These are phyloP conservation scores for Ceratocystis cacaofunesta DNA, from an alignment of 2,329 filamentous ascomycete species.

Conservation along the genomic window DNA sequence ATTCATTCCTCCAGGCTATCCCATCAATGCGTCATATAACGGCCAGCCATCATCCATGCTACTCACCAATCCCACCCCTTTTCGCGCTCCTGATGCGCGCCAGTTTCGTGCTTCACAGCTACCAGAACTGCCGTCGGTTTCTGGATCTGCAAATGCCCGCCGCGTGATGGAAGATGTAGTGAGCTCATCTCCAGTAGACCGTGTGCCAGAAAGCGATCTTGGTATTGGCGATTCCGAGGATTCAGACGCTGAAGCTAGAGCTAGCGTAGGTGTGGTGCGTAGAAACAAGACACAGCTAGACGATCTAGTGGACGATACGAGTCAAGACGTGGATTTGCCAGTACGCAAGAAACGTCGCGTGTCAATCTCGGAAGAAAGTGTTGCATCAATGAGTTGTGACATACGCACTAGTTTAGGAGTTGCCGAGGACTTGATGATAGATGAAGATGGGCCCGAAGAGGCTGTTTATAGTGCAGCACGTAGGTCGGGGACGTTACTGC, in stretches of 20 bases:
- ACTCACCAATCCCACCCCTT: background rate
- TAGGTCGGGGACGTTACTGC: background rate
- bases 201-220: conserved; percentile 19
- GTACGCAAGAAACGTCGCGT: conserved; percentile 7
- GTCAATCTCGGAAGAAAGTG: conserved; percentile 1
- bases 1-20: background rate
- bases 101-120: background rate
- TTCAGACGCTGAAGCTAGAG: conserved; percentile 16
- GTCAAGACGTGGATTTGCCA: conserved; percentile 15
- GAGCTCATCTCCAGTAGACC: conserved; percentile 4
- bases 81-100: background rate
- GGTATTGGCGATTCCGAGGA: conserved; percentile 21
- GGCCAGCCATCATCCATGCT: background rate
- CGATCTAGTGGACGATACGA: conserved; percentile 21
- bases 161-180: background rate
- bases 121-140: background rate
- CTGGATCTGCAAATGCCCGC: background rate
- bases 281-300: conserved; percentile 22
- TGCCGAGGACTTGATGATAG: background rate
- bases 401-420: background rate
- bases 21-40: too few relatives aligned
- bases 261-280: background rate
- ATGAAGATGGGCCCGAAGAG: background rate
- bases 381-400: background rate
- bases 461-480: background rate